A percentile compares a stretch with the other conserved stretches of the same genome.
phyloP scores from a whole-genome alignment of 331 rosid species.

The Phaseolus coccineus region DNA sequence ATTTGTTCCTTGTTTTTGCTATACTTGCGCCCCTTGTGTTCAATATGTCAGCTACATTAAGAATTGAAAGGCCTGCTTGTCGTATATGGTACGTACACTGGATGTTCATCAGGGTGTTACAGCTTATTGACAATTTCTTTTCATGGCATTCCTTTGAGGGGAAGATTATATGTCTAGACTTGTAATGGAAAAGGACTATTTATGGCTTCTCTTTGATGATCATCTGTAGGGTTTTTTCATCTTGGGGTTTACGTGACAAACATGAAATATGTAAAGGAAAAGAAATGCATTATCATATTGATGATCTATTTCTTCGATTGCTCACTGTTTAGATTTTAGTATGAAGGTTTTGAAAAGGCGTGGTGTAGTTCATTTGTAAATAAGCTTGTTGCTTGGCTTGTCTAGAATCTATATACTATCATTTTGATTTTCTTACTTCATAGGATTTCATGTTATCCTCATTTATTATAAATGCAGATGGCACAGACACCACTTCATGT shows the following conservation, averaged over 20 bases:
- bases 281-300: constrained; percentile 26
- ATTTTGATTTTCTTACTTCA: constrained; percentile 28
- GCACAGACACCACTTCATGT: constrained; percentile 96
- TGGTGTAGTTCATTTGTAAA: neutral
- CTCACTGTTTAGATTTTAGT: constrained; percentile 7
- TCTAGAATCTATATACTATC: neutral
- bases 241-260: constrained; percentile 26
- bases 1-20: constrained; percentile 6
- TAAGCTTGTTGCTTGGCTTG: constrained; percentile 35
- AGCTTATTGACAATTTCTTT: neutral
- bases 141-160: neutral
- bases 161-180: constrained; percentile 13
- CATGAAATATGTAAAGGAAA: constrained; percentile 1
- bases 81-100: neutral
- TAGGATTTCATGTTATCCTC: constrained; percentile 4
- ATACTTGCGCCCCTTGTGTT: constrained; percentile 19
- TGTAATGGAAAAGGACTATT: neutral
- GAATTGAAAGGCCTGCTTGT: constrained; percentile 31
- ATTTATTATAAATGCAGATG: constrained; percentile 69
- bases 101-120: constrained; percentile 33
- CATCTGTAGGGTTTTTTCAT: neutral
- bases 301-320: constrained; percentile 6
- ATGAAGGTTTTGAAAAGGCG: neutral
- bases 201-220: constrained; percentile 34
- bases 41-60: neutral